Evolutionary conservation across 352 stramenopile genomes (phyloP).

Genomic region (Thalassiosira ordinaria): DNA sequence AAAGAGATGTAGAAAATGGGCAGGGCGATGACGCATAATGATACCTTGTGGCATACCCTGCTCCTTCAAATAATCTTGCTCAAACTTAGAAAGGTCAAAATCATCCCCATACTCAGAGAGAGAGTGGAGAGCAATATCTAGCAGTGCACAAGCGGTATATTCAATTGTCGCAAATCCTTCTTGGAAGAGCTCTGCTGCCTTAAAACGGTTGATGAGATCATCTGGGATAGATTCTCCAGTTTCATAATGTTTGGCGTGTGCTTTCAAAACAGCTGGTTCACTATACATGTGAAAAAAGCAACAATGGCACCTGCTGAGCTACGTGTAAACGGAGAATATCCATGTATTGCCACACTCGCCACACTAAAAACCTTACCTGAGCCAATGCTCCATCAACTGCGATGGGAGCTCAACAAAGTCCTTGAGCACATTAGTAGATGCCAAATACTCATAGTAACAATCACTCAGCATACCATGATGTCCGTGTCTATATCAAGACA

Average conservation of each 20-base stretch:
- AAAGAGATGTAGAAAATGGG: slow-evolving; percentile 85
- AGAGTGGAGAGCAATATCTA: slow-evolving; percentile 82
- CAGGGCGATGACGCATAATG: slow-evolving; percentile 82
- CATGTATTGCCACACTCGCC: too few species aligned
- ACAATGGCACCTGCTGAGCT: too few species aligned
- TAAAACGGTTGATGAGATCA: slow-evolving; percentile 79
- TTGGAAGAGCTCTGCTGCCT: slow-evolving; percentile 75
- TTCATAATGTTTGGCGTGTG: slow-evolving; percentile 79
- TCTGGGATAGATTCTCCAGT: slow-evolving; percentile 76
- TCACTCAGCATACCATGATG: slow-evolving; percentile 85
- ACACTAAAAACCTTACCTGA: slow-evolving; percentile 23
- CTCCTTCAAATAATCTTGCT: slow-evolving; percentile 74
- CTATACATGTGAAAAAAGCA: too few species aligned
- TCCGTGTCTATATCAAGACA: slow-evolving; percentile 60
- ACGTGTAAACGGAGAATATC: too few species aligned
- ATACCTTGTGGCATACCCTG: slow-evolving; percentile 84
- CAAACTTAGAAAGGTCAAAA: slow-evolving; percentile 81
- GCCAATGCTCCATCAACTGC: slow-evolving; percentile 87
- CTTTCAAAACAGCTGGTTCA: slow-evolving; percentile 76
- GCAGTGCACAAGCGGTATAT: slow-evolving; percentile 82
- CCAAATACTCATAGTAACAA: slow-evolving; percentile 77
- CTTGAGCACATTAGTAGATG: slow-evolving; percentile 80
- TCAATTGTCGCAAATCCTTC: slow-evolving; percentile 85
- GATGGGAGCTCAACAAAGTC: slow-evolving; percentile 87
- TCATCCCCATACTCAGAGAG: slow-evolving; percentile 71